Base-by-base conservation (phyloP, 495 filamentous ascomycete genomes). In the Penicillium maclennaniae region DNA sequence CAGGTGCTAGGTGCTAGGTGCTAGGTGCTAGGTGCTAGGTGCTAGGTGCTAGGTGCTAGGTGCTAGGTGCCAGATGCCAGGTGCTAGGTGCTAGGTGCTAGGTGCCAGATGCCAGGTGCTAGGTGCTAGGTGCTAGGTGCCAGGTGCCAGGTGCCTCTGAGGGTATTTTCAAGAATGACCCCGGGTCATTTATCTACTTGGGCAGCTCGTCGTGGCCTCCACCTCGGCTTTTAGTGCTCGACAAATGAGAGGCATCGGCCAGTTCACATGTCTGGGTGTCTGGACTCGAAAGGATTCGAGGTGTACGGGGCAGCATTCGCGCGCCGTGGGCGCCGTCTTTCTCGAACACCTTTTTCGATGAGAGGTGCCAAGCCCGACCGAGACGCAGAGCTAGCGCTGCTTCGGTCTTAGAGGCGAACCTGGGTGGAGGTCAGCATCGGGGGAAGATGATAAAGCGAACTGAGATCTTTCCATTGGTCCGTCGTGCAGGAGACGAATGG, bases 381-480 rank as follows among this genome's bases (percentile, higher is more conserved):
- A 59, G 52, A 40, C 27, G 40, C 39, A 6, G 40, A 17, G 34
- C 56, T 58, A 58, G 19, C n/a, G 21, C 43, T 19, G 9, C 45
- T 53, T 19, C 17, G 50, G 49, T 19, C 42, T 49, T 49, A 53
- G 58, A 31, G 54, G 49, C 31, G 50, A 54, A 58, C 54, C 47
- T 53, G 55, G 58, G 58, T 56, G 55, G 60, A 59, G 63, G 53
- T 55, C 61, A 54, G 63, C 52, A 58, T 63, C 54, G 54, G 47
- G 52, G 54, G 28, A 12, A 37, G 44, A 53, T 27, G 27, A 27
- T 56, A 49, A 45, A 43, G 49, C 15, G 6, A 28, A 40, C 16
- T 15, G 15, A 16, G 6, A 25, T n/a, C 1, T 19, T 36, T 15
- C 34, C 4, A 58, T 49, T 58, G 50, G 55, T 27, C 23, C 23